phyloP scores from a whole-genome alignment of 2,329 filamentous ascomycete genomes.

The Alternaria dauci region DNA sequence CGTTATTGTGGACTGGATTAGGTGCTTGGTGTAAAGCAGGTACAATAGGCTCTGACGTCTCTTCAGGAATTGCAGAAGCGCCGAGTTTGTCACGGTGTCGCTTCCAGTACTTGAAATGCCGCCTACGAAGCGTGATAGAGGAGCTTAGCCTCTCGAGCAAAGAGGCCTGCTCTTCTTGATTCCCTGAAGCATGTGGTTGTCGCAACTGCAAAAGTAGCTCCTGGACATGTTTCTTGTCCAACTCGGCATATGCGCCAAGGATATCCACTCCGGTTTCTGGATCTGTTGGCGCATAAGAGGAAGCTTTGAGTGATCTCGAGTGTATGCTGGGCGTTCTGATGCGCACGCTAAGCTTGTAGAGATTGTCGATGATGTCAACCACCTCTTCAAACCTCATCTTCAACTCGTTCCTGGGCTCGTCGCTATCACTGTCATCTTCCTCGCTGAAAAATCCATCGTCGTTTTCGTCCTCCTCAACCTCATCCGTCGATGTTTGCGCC shows the following conservation, averaged over 20 bases:
- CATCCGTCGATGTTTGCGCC: constrained; percentile 29
- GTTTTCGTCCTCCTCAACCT: constrained; percentile 29
- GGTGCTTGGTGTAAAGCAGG: constrained; percentile 13
- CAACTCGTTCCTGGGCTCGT: constrained; percentile 39
- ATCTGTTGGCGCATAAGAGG: constrained; percentile 46
- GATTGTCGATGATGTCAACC: constrained; percentile 49
- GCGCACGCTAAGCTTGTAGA: constrained; percentile 50
- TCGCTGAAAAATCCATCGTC: constrained; percentile 40
- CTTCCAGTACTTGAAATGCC: constrained; percentile 52
- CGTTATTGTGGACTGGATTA: constrained; percentile 21
- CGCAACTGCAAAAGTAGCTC: constrained; percentile 43
- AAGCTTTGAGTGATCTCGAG: constrained; percentile 47
- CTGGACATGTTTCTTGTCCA: constrained; percentile 40
- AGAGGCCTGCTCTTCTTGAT: constrained; percentile 26
- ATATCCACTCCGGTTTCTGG: constrained; percentile 48
- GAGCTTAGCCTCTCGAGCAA: constrained; percentile 39
- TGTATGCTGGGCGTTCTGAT: constrained; percentile 48
- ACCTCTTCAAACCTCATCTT: constrained; percentile 48
- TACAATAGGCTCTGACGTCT: constrained; percentile 5
- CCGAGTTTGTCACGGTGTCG: constrained; percentile 49
- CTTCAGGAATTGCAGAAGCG: constrained; percentile 33
- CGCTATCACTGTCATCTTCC: constrained; percentile 31
- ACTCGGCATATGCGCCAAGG: constrained; percentile 41
- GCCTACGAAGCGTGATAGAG: constrained; percentile 45
- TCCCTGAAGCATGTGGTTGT: constrained; percentile 13